Evolutionary conservation across 2,329 filamentous ascomycete genomes (phyloP), one percentile per base, ranked within the genome.

Genomic region (Colletotrichum paranaense): DNA sequence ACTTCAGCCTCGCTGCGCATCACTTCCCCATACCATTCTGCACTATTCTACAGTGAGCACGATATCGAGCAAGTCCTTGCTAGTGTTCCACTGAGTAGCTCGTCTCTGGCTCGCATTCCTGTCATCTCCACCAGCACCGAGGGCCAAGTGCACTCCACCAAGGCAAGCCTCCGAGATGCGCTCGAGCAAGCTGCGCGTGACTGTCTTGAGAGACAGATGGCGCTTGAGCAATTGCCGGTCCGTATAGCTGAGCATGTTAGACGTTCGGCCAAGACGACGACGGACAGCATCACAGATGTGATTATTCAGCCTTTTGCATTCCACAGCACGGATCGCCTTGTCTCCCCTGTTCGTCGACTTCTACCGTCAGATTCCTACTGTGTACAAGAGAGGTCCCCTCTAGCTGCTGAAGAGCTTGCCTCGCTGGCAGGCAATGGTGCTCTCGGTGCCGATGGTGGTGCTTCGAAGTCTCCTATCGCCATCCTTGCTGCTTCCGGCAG

Each of bases 401-500:
- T 60, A n/a, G 5, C 8, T 4, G 9, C 35, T 24, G 58, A 60
- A 9, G 58, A 60, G 8, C 22, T 60, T 12, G 32, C 32, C 6
- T 42, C 58, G 14, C 14, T 26, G 5, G 35, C 24, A 9, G 35
- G 32, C 22, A 26, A 46, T 6, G 58, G 35, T 11, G 58, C 35
- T 26, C 24, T 46, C n/a, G 58, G 35, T 22, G 12, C 58, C 35
- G 7, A n/a, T 14, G 60, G 42, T 8, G 16, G 38, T 1, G 6
- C 16, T 9, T n/a, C 60, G 2, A 63, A 53, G 28, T 22, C 60
- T 3, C 35, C 14, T 16, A 75, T 86, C 59, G 84, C 83, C 2
- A 78, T 85, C 7, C 76, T 86, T 35, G 83, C 84, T 28, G 84
- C 81, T 69, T 82, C 82, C 1, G 86, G 86, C 24, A 79, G 85